phyloP scores from a whole-genome alignment of 2,329 filamentous ascomycete genomes.

The Byssochlamys sp. region DNA sequence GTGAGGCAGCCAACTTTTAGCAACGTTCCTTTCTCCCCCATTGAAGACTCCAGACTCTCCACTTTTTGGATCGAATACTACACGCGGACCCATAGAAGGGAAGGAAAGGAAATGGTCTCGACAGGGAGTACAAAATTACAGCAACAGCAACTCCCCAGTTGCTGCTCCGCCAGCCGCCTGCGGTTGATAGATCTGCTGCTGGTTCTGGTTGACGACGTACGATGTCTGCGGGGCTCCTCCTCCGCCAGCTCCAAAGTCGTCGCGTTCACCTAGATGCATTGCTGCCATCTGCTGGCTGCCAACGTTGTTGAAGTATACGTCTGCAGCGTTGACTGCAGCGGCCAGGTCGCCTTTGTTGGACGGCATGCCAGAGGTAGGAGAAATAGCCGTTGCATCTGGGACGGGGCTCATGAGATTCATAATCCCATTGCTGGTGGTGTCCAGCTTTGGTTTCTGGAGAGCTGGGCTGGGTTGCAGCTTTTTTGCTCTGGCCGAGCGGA shows the following conservation, averaged over 20 bases:
- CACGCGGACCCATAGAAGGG: not conserved
- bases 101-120: not conserved
- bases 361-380: conserved; percentile 32
- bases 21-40: not conserved
- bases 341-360: conserved; percentile 45
- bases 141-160: conserved; percentile 62
- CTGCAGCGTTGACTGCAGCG: conserved; percentile 71
- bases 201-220: conserved; percentile 71
- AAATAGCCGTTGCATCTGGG: conserved; percentile 25
- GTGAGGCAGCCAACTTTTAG: not conserved
- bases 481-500: conserved; percentile 74
- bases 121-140: conserved; percentile 32
- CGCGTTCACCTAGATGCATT: conserved; percentile 57
- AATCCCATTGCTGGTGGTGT: conserved; percentile 27
- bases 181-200: conserved; percentile 65
- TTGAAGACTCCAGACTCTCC: not conserved
- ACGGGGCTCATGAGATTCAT: conserved; percentile 17
- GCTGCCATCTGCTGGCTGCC: conserved; percentile 63
- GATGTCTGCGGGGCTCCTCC: conserved; percentile 41
- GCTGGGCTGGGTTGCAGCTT: conserved; percentile 74
- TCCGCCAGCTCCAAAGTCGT: conserved; percentile 57
- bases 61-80: not conserved
- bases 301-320: conserved; percentile 79
- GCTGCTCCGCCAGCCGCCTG: conserved; percentile 53
- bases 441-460: conserved; percentile 59